Percentiles rank a stretch among this genome's conserved stretches.
These are phyloP conservation scores for Stropharia rugosoannulata DNA, from an alignment of 768 basidiomycete genomes.

Conservation along the genomic window DNA sequence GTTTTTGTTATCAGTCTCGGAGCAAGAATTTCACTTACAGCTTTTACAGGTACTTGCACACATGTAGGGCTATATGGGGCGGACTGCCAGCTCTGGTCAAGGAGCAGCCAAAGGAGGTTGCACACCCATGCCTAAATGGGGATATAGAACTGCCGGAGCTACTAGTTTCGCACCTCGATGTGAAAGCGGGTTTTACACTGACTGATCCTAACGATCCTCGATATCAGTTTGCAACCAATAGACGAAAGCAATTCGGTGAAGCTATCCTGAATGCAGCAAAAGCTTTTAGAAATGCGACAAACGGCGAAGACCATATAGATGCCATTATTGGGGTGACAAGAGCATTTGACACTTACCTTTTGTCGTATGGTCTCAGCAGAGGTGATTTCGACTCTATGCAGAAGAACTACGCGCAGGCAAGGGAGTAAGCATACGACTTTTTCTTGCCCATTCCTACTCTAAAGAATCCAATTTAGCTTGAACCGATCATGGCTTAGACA, in stretches of 20 bases:
- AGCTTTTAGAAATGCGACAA: conserved; percentile 57
- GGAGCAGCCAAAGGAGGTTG: conserved; percentile 55
- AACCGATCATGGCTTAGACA: conserved; percentile 71
- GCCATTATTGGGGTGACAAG: conserved; percentile 72
- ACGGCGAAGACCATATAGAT: conserved; percentile 84
- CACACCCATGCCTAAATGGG: conserved; percentile 54
- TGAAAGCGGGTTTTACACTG: conserved; percentile 74
- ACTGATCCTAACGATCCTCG: conserved; percentile 72
- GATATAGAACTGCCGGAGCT: conserved; percentile 72
- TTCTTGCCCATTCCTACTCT: background rate
- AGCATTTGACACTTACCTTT: conserved; percentile 73
- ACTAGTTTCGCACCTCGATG: conserved; percentile 60
- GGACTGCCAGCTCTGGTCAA: conserved; percentile 73
- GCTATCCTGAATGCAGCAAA: conserved; percentile 67
- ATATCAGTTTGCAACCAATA: conserved; percentile 59
- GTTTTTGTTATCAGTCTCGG: background rate
- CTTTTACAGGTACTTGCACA: conserved; percentile 56
- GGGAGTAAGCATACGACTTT: conserved; percentile 46
- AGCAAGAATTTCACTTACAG: conserved; percentile 2
- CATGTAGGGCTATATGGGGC: conserved; percentile 73
- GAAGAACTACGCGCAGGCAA: conserved; percentile 62
- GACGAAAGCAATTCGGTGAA: conserved; percentile 65
- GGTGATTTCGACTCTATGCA: conserved; percentile 60
- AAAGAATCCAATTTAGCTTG: conserved; percentile 34
- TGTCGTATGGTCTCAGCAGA: conserved; percentile 67